Percentiles rank a stretch among this genome's conserved stretches.
These are phyloP conservation scores for Bryoerythrophyllum caledonicum DNA, from an alignment of 225 moss, liverwort and hornwort genomes.

Conservation along the genomic window DNA sequence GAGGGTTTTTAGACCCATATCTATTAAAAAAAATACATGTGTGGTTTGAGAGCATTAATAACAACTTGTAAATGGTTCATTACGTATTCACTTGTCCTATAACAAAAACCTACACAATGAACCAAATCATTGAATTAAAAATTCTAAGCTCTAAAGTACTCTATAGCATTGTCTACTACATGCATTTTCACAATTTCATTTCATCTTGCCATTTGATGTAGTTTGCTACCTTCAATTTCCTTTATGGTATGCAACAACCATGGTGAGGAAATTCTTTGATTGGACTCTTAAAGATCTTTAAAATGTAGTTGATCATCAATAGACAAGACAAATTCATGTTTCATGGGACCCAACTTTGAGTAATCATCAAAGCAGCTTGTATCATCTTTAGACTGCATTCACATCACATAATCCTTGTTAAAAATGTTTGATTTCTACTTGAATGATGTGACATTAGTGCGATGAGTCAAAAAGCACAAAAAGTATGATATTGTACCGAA, in stretches of 20 bases:
- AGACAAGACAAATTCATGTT: slow-evolving; percentile 77
- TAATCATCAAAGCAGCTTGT: slow-evolving; percentile 94
- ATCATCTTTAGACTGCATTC: slow-evolving; percentile 66
- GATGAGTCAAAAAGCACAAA: too few species aligned
- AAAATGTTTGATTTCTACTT: too few species aligned
- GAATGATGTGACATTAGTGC: too few species aligned
- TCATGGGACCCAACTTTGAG: slow-evolving; percentile 82
- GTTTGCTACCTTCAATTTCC: background rate
- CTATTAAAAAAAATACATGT: background rate
- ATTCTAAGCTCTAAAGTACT: background rate
- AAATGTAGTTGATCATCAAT: slow-evolving; percentile 73
- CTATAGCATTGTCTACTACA: background rate
- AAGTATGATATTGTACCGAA: slow-evolving; percentile 36
- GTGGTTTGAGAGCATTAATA: background rate
- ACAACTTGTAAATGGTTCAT: background rate
- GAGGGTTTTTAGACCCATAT: background rate
- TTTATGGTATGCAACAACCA: background rate
- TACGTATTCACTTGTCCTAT: background rate
- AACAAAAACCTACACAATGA: background rate
- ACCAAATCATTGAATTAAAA: background rate
- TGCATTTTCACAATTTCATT: background rate
- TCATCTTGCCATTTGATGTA: background rate
- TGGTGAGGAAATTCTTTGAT: accelerated
- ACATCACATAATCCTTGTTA: background rate
- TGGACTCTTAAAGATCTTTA: slow-evolving; percentile 47